Conservation (phyloP, 768 basidiomycete genomes). For the Tephrocybe sp. region DNA sequence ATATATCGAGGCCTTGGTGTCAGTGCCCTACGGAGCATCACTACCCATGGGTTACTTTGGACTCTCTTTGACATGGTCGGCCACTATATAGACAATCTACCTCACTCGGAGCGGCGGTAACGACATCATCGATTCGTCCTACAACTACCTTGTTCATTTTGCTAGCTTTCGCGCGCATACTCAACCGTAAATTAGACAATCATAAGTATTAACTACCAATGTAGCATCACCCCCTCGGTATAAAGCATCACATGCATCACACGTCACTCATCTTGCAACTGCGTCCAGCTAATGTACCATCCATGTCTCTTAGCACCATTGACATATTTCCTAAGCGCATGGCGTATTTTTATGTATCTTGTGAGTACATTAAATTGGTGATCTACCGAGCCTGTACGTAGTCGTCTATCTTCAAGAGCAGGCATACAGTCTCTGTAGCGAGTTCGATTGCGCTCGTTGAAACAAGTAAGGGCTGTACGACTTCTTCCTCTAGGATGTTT, state of each 20-base stretch:
- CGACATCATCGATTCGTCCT: not conserved
- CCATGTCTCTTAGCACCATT: not conserved
- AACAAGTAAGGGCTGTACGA: slow-evolving; percentile 93
- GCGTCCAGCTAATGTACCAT: slow-evolving; percentile 3
- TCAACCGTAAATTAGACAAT: slow-evolving; percentile 15
- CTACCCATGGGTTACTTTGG: slow-evolving; percentile 93
- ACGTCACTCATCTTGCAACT: not conserved
- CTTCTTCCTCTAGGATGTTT: slow-evolving; percentile 96
- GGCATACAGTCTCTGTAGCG: slow-evolving; percentile 95
- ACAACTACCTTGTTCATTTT: slow-evolving; percentile 7
- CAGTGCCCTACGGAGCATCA: slow-evolving; percentile 87
- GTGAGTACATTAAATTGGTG: not conserved
- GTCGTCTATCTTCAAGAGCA: slow-evolving; percentile 94
- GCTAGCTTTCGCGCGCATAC: not conserved
- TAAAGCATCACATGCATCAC: slow-evolving; percentile 3
- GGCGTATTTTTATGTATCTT: not conserved
- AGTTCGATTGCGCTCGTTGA: slow-evolving; percentile 95
- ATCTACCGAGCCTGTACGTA: slow-evolving; percentile 73
- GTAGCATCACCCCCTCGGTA: slow-evolving; percentile 12
- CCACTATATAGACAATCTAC: slow-evolving; percentile 65
- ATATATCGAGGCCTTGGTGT: slow-evolving; percentile 95
- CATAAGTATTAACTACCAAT: slow-evolving; percentile 12
- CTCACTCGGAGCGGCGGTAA: slow-evolving; percentile 24
- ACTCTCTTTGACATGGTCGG: slow-evolving; percentile 85
- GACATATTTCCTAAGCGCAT: not conserved